Conservation (phyloP, 2,329 filamentous ascomycete genomes). For the Aurifilum marmelostoma region DNA sequence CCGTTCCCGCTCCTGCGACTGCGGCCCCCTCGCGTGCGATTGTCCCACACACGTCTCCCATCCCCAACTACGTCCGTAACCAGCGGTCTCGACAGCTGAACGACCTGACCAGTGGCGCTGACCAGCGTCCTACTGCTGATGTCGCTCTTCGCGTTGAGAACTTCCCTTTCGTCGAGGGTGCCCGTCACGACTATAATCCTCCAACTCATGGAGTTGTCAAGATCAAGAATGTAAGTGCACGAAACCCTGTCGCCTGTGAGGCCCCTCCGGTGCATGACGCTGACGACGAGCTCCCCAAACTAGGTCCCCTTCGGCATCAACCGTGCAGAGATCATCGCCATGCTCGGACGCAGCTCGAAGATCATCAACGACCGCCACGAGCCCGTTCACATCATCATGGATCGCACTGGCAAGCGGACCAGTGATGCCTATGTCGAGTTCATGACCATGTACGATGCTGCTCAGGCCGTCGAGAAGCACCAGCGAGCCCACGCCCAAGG, state of each 20-base stretch:
- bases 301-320: slow-evolving; percentile 62
- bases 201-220: slow-evolving; percentile 50
- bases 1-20: background rate
- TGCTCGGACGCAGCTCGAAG: slow-evolving; percentile 60
- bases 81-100: slow-evolving; percentile 45
- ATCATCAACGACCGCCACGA: slow-evolving; percentile 58
- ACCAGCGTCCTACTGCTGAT: slow-evolving; percentile 40
- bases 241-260: background rate
- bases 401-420: slow-evolving; percentile 64
- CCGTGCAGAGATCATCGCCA: slow-evolving; percentile 59
- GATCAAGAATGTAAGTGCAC: slow-evolving; percentile 53
- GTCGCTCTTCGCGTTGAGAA: slow-evolving; percentile 43
- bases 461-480: slow-evolving; percentile 55
- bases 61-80: slow-evolving; percentile 31
- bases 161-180: slow-evolving; percentile 53
- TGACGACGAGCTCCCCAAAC: background rate
- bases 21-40: slow-evolving; percentile 2
- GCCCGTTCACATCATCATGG: slow-evolving; percentile 67
- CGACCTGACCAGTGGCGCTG: slow-evolving; percentile 39
- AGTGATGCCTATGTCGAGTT: slow-evolving; percentile 66
- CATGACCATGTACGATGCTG: slow-evolving; percentile 54
- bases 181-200: slow-evolving; percentile 35
- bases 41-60: slow-evolving; percentile 11
- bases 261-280: background rate
- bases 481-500: slow-evolving; percentile 43